Conservation (phyloP, 345 rosid species). For the Eutrema yunnanense region DNA sequence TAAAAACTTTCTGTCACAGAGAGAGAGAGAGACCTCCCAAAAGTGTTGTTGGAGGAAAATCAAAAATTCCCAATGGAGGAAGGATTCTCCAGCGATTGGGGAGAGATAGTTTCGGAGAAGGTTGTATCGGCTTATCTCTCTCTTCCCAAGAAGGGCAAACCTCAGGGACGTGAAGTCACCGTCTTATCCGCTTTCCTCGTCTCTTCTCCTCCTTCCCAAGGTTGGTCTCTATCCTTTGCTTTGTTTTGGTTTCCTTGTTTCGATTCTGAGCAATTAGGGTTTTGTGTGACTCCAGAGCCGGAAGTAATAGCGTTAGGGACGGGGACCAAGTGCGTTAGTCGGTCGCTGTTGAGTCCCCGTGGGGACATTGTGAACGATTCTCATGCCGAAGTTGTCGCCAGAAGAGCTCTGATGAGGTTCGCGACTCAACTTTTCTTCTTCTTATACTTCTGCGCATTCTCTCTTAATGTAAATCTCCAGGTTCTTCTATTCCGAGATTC, state of each 20-base stretch:
- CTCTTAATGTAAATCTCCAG: constrained; percentile 16
- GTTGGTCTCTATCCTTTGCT: constrained; percentile 26
- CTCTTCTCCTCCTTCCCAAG: constrained; percentile 56
- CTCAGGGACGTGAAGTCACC: constrained; percentile 87
- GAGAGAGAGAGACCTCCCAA: too few species aligned
- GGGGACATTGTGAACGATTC: constrained; percentile 89
- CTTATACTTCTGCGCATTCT: too few species aligned
- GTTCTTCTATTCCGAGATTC: constrained; percentile 70
- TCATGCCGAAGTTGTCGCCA: constrained; percentile 80
- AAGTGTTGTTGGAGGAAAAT: too few species aligned
- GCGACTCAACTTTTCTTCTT: background rate
- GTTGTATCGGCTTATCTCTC: constrained; percentile 45
- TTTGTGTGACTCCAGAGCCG: constrained; percentile 33
- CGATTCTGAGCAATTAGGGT: background rate
- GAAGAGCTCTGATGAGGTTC: constrained; percentile 77
- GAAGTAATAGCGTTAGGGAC: constrained; percentile 80
- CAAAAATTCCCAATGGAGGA: constrained; percentile 3
- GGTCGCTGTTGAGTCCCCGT: constrained; percentile 51
- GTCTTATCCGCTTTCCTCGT: constrained; percentile 74
- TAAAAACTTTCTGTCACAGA: too few species aligned
- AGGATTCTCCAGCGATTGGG: constrained; percentile 33
- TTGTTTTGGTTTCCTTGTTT: background rate
- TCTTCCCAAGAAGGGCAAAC: constrained; percentile 87
- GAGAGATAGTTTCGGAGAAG: constrained; percentile 50
- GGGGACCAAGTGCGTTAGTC: constrained; percentile 76